Evolutionary conservation across 2,329 filamentous ascomycete species (phyloP).

Genomic region (Aspergillus thermomutatus): DNA sequence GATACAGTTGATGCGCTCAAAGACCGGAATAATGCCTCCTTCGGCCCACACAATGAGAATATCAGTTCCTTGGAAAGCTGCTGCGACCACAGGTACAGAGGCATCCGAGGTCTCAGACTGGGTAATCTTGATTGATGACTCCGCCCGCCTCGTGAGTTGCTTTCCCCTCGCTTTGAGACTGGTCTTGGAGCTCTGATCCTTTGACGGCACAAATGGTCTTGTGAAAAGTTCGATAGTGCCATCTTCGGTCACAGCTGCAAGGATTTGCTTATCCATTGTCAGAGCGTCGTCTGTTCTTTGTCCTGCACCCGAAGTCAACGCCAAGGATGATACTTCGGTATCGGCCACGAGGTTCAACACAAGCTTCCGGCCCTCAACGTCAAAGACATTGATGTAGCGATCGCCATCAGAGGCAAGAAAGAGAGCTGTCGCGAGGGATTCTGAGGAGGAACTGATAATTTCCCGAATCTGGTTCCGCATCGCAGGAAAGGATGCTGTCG

Average conservation of each 20-base stretch:
- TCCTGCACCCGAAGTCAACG: constrained; percentile 31
- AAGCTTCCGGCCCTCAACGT: constrained; percentile 41
- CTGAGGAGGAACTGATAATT: constrained; percentile 41
- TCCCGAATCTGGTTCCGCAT: constrained; percentile 50
- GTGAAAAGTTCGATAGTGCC: constrained; percentile 50
- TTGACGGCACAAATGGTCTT: constrained; percentile 43
- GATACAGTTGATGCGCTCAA: constrained; percentile 48
- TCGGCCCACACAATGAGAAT: constrained; percentile 48
- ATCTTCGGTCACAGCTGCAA: constrained; percentile 47
- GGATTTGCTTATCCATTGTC: constrained; percentile 37
- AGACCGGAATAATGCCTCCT: constrained; percentile 48
- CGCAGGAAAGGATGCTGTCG: constrained; percentile 44
- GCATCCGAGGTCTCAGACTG: constrained; percentile 39
- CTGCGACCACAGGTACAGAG: constrained; percentile 42
- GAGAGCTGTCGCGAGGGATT: constrained; percentile 30
- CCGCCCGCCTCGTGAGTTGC: constrained; percentile 44
- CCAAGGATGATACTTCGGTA: constrained; percentile 42
- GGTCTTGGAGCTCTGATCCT: constrained; percentile 25
- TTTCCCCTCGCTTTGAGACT: constrained; percentile 45
- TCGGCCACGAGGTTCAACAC: constrained; percentile 49
- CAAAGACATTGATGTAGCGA: constrained; percentile 51
- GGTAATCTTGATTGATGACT: constrained; percentile 44
- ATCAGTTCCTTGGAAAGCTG: constrained; percentile 44
- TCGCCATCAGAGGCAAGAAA: constrained; percentile 51
- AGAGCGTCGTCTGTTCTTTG: constrained; percentile 10